Evolutionary conservation across 768 basidiomycete genomes (phyloP).

Genomic region (Hortiboletus campestris): DNA sequence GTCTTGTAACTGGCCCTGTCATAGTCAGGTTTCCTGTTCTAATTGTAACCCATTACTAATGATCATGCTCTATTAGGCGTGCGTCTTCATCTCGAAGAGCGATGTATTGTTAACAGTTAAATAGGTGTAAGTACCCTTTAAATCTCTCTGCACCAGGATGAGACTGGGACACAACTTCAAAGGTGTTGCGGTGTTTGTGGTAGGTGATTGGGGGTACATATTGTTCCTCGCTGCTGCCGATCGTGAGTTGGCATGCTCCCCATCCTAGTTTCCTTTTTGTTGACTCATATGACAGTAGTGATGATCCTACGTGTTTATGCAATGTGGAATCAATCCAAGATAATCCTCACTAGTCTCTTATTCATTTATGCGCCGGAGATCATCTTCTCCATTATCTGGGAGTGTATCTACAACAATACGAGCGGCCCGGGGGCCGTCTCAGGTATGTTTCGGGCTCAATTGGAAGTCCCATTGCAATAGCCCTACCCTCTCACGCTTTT

Average conservation of each 20-base stretch:
- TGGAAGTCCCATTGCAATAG: background rate
- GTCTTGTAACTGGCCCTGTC: constrained; percentile 7
- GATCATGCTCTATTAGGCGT: constrained; percentile 1
- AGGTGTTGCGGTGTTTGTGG: background rate
- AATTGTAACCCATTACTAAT: background rate
- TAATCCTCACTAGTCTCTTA: background rate
- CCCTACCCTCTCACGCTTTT: background rate
- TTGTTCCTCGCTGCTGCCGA: constrained; percentile 6
- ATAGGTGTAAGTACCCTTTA: constrained; percentile 12
- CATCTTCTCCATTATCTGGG: background rate
- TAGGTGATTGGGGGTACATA: background rate
- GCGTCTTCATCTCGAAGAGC: background rate
- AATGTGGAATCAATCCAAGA: constrained; percentile 8
- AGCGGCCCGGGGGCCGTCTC: background rate
- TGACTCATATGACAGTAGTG: background rate
- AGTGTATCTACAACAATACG: background rate
- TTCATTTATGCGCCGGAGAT: background rate
- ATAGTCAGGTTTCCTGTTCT: background rate
- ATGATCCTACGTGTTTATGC: constrained; percentile 17
- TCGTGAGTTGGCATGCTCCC: background rate
- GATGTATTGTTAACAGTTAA: background rate
- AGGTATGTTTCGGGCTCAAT: background rate
- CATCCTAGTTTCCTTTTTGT: rapidly evolving
- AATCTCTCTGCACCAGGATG: background rate
- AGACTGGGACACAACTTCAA: background rate